Percentiles rank a stretch among this genome's conserved stretches.
phyloP scores from a whole-genome alignment of 164 flowering plant species.

The Piper betle region DNA sequence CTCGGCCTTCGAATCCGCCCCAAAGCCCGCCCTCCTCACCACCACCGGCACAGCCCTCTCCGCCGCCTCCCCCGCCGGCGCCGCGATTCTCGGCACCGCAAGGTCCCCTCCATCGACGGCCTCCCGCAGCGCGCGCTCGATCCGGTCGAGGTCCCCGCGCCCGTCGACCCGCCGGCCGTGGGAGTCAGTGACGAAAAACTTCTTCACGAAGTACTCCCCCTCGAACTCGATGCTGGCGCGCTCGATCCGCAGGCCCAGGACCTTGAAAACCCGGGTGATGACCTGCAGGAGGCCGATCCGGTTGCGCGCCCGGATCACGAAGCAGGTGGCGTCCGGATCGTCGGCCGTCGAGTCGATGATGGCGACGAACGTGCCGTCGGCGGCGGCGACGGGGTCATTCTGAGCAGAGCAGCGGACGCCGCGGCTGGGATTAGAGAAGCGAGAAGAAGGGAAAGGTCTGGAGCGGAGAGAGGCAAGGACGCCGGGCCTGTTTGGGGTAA shows the following conservation, averaged over 20 bases:
- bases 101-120: constrained; percentile 20
- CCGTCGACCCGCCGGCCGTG: constrained; percentile 33
- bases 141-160: constrained; percentile 21
- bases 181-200: constrained; percentile 33
- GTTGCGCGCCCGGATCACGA: constrained; percentile 29
- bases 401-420: neutral
- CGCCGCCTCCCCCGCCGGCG: neutral
- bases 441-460: neutral
- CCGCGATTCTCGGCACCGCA: neutral
- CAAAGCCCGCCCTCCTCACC: constrained; percentile 25
- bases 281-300: constrained; percentile 41
- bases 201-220: constrained; percentile 32
- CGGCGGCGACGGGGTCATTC: neutral
- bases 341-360: constrained; percentile 11
- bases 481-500: neutral
- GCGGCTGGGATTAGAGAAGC: neutral
- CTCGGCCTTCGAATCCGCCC: constrained; percentile 25
- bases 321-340: constrained; percentile 19
- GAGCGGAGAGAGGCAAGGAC: neutral
- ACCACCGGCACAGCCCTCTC: constrained; percentile 21
- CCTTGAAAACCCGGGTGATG: constrained; percentile 34
- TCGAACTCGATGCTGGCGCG: constrained; percentile 28
- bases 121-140: constrained; percentile 32
- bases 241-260: constrained; percentile 35
- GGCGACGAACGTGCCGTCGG: neutral